A percentile compares a stretch with the other conserved stretches of the same genome.
phyloP scores from a whole-genome alignment of 495 filamentous ascomycete genomes.

The Annulohypoxylon maeteangense region DNA sequence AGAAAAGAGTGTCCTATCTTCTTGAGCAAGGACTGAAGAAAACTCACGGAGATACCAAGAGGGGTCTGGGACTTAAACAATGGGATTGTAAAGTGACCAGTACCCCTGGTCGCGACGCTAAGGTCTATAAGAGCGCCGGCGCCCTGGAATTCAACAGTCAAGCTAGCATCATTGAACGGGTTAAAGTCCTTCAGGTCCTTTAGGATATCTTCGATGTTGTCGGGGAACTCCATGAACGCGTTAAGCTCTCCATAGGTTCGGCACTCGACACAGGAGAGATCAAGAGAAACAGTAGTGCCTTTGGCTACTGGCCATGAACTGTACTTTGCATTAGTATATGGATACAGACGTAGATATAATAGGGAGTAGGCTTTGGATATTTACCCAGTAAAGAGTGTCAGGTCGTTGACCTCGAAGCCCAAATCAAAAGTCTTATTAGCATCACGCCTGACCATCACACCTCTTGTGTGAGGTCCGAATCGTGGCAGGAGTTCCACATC shows the following conservation, averaged over 20 bases:
- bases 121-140: slow-evolving; percentile 40
- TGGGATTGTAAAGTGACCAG: slow-evolving; percentile 37
- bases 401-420: slow-evolving; percentile 28
- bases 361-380: neutral
- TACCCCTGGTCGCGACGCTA: slow-evolving; percentile 10
- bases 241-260: slow-evolving; percentile 36
- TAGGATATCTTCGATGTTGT: slow-evolving; percentile 36
- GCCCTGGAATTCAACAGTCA: slow-evolving; percentile 41
- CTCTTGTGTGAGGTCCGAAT: slow-evolving; percentile 3
- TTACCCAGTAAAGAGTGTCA: slow-evolving; percentile 39
- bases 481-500: slow-evolving; percentile 16
- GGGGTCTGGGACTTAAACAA: slow-evolving; percentile 36
- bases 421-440: slow-evolving; percentile 40
- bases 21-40: neutral
- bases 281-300: slow-evolving; percentile 25
- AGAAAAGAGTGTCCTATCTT: neutral
- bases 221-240: slow-evolving; percentile 40
- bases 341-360: neutral
- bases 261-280: slow-evolving; percentile 39
- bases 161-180: slow-evolving; percentile 37
- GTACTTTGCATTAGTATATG: neutral
- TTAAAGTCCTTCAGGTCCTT: slow-evolving; percentile 30
- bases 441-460: slow-evolving; percentile 33
- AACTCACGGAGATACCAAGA: slow-evolving; percentile 40
- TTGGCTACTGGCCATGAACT: slow-evolving; percentile 23